Evolutionary conservation across 1,284 basidiomycete species (phyloP), one percentile per base, ranked within the genome.

Genomic region (Schizophyllum commune): DNA sequence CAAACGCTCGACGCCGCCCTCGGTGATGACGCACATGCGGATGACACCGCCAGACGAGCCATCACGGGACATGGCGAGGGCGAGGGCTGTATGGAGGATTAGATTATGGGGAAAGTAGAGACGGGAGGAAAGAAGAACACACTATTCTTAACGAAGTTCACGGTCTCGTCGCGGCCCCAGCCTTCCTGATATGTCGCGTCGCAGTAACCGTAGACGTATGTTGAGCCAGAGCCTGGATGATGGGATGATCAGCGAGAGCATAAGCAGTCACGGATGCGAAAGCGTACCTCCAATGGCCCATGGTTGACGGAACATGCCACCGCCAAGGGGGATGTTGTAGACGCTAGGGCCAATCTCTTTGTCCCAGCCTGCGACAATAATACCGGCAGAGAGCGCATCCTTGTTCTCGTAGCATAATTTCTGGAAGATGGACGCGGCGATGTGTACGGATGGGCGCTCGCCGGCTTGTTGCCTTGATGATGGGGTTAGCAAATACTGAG

Each of bases 341-440:
- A 99, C 96, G 64, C 89, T 91, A 0, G 96, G 93, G n/a, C 96
- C 96, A 56, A 79, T 79, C 68, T 94, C 87, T 73, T 89, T 89
- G 76, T 99, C 97, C 95, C 96, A 99, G 0, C 97, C 97, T 15
- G 92, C 97, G 21, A 98, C 95, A 69, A 99, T 99, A 74, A 99
- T 98, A 32, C 97, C 96, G 0, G 97, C 97, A 52, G 83, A 87
- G 51, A 99, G 76, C 2, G 74, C 75, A 72, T 94, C 93, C 78
- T 99, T 99, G 81, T 98, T 98, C 63, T 89, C 83, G 74, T 99
- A 99, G 74, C 95, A 96, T 58, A 99, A 68, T 64, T 84, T 86
- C 73, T 98, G 89, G 79, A 99, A 97, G 64, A 93, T 67, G 8
- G 87, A 84, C 0, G 95, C 94, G 0, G 94, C 91, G 9, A 86